Conservation (phyloP, 192 early-diverging fungal species). For the Podila minutissima region DNA sequence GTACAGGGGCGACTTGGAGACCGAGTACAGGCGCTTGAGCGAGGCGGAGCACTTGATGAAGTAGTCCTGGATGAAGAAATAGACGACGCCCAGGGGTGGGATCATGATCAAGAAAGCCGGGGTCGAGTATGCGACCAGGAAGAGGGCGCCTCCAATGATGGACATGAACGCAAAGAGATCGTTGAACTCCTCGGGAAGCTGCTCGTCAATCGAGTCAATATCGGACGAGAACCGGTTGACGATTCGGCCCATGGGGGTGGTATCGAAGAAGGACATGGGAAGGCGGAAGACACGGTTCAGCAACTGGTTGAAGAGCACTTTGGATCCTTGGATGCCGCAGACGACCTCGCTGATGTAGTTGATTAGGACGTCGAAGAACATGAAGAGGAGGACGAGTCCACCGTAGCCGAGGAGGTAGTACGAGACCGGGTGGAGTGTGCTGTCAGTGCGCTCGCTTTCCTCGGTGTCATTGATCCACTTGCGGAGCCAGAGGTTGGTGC, state of each 20-base stretch:
- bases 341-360: slow-evolving; percentile 44
- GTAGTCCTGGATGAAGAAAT: slow-evolving; percentile 64
- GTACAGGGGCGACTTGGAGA: slow-evolving; percentile 78
- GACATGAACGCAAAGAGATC: slow-evolving; percentile 54
- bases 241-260: slow-evolving; percentile 73
- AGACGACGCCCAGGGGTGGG: slow-evolving; percentile 50
- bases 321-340: slow-evolving; percentile 64
- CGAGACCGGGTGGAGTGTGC: slow-evolving; percentile 36
- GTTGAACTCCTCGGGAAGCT: slow-evolving; percentile 55
- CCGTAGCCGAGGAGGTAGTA: slow-evolving; percentile 72
- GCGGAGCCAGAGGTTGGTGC: slow-evolving; percentile 39
- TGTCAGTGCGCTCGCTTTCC: slow-evolving; percentile 18
- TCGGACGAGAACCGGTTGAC: slow-evolving; percentile 90
- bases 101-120: slow-evolving; percentile 27
- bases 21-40: slow-evolving; percentile 79
- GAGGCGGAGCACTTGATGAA: slow-evolving; percentile 81
- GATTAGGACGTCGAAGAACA: slow-evolving; percentile 25
- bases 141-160: slow-evolving; percentile 59
- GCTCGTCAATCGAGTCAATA: slow-evolving; percentile 78
- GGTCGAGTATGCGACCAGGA: slow-evolving; percentile 64
- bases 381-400: slow-evolving; percentile 55
- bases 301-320: slow-evolving; percentile 52
- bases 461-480: slow-evolving; percentile 34
- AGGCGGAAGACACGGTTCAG: slow-evolving; percentile 58
- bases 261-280: slow-evolving; percentile 86